phyloP scores from a whole-genome alignment of 2,329 filamentous ascomycete genomes.

The Beauveria sp. region DNA sequence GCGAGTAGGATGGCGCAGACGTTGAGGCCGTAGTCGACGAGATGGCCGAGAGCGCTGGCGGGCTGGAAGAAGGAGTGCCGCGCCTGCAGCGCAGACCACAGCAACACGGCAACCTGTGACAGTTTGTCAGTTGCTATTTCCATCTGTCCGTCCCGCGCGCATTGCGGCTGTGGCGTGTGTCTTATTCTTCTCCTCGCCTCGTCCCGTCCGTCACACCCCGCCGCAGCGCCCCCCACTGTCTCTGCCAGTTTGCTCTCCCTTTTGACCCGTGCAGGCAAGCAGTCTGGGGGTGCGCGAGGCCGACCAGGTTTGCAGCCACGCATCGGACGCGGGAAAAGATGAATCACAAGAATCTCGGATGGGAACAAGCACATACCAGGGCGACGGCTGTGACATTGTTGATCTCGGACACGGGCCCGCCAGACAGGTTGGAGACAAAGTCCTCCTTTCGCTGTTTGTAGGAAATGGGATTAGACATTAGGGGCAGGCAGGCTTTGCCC shows the following conservation, averaged over 20 bases:
- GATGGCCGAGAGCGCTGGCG: constrained; percentile 58
- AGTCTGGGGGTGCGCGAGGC: neutral
- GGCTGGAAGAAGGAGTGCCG: constrained; percentile 77
- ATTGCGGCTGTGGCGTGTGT: neutral
- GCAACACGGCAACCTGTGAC: constrained; percentile 64
- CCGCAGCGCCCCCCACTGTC: neutral
- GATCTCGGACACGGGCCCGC: constrained; percentile 78
- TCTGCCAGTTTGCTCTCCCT: neutral
- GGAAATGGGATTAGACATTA: constrained; percentile 38
- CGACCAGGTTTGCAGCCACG: too few species aligned
- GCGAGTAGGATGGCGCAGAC: constrained; percentile 75
- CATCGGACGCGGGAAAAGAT: too few species aligned
- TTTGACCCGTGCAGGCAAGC: neutral
- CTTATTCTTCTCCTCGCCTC: too few species aligned
- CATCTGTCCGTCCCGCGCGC: neutral
- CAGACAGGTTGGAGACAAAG: constrained; percentile 86
- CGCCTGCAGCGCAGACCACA: constrained; percentile 85
- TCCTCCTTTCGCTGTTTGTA: constrained; percentile 94
- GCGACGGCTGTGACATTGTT: constrained; percentile 78
- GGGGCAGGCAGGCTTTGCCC: neutral
- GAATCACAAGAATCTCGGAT: too few species aligned
- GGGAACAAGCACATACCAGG: constrained; percentile 49
- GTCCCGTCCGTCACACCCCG: too few species aligned
- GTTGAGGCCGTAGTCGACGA: constrained; percentile 83
- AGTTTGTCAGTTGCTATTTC: neutral